Evolutionary conservation across 2,329 filamentous ascomycete genomes (phyloP).

Genomic region (Pseudogymnoascus sp.): DNA sequence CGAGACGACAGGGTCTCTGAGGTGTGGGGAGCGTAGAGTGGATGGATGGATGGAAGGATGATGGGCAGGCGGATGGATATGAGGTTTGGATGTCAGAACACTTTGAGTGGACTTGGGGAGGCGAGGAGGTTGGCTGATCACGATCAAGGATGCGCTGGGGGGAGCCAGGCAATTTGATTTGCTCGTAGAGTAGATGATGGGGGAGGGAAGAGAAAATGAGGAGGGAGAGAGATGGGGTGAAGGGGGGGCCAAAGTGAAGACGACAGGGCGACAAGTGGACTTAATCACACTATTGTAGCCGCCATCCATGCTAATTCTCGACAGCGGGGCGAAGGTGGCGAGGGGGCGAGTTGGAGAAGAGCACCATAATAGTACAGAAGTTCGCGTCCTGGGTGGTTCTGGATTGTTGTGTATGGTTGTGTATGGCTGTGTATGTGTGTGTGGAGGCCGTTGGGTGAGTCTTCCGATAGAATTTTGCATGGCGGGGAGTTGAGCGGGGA

Average conservation of each 20-base stretch:
- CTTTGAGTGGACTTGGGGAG: background rate
- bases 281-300: constrained; percentile 1
- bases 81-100: background rate
- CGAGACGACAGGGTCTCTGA: background rate
- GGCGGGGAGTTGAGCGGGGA: background rate
- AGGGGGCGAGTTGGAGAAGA: background rate
- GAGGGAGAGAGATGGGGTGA: background rate
- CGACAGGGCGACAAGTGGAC: background rate
- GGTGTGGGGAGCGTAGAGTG: background rate
- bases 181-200: constrained; percentile 5
- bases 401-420: too few relatives aligned
- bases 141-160: background rate
- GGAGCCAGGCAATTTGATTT: background rate
- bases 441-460: constrained; percentile 1
- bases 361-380: background rate
- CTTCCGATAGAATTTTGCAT: background rate
- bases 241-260: background rate
- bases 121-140: constrained; percentile 1
- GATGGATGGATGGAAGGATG: background rate
- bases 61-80: background rate
- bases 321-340: background rate
- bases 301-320: background rate
- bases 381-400: background rate
- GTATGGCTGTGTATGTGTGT: background rate
- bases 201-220: background rate